phyloP scores from a whole-genome alignment of 176 grass and related monocot genomes.

The Hordeum vulgare region MorexV3_pseudomolecules_assembly NC_058521.1:448605720-448606219 shows the following conservation, averaged over 20 bases:
- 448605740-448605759: constrained; percentile 39
- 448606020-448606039: background rate
- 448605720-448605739: constrained; percentile 40
- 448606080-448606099: background rate
- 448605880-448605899: constrained; percentile 73
- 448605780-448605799: constrained; percentile 48
- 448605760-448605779: constrained; percentile 36
- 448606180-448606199: background rate
- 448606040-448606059: background rate
- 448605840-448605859: constrained; percentile 50
- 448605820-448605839: constrained; percentile 47
- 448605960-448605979: background rate
- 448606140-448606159: too few species aligned
- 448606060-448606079: background rate
- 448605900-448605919: constrained; percentile 96
- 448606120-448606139: background rate
- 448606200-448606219: background rate
- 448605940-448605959: constrained; percentile 20
- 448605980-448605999: constrained; percentile 30
- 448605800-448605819: constrained; percentile 46
- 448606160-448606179: too few species aligned
- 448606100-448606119: background rate
- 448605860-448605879: constrained; percentile 53
- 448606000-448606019: background rate
- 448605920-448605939: constrained; percentile 64